Base-by-base conservation (phyloP, 768 basidiomycete species). In the Lentinula detonsa region DNA sequence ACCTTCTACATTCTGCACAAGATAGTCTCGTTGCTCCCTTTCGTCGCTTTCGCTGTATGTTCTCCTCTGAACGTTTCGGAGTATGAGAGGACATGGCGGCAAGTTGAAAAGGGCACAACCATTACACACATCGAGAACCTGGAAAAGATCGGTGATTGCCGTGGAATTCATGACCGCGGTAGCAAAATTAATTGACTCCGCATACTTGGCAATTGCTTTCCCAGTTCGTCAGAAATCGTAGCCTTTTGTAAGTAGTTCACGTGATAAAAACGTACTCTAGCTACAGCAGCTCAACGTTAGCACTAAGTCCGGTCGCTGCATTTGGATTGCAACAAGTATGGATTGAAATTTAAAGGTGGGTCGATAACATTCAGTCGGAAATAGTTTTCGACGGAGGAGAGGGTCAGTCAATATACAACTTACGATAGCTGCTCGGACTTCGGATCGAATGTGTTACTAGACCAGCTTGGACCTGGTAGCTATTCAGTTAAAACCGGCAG, bases 1-100 rank as follows among this genome's bases (percentile, higher is more conserved):
- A 86, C 89, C 90, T 81, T 70, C 90, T 80, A 68, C 90, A 92
- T 65, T 92, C 90, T 28, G 90, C 90, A 67, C 90, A 91, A 11
- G 87, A 90, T 50, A 91, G 78, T 46, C 90, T 81, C 5, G 87
- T 88, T 5, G 90, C 88, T 42, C 68, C 68, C 51, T 69, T 69
- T 61, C 68, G 65, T 2, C 68, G 68, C 57, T 69, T 69, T 45
- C 54, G 65, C 57, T 64, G 56, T 16, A 33, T 39, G 35, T 16
- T 42, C 7, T 61, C 60, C 11, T 61, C 60, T 16, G 60, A 42
- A 34, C 60, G 51, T 49, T 55, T 61, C 37, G 60, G 45, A 11
- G n/a, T 40, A 49, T 60, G 51, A 31, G 60, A 61, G 60, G 60
- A 61, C 59, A 60, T 60, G 59, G 59, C 18, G 59, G 59, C 39